Base-by-base conservation (phyloP, 192 early-diverging fungal species). In the Fimicolochytrium jonesii region DNA sequence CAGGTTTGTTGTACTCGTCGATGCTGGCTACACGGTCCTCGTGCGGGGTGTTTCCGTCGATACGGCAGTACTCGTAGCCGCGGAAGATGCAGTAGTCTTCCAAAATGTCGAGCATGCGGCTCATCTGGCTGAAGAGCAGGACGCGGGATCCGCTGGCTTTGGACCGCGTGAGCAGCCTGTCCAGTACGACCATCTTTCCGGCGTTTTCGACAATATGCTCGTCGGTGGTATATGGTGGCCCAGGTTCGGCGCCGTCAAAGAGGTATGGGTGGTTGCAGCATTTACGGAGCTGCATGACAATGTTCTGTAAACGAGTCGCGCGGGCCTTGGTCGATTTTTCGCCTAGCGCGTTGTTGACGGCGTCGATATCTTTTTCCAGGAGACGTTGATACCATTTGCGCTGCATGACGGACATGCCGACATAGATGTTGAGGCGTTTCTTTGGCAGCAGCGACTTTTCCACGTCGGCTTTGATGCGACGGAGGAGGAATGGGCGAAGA, bases 61-160 rank as follows among this genome's bases (percentile, higher is more conserved):
- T 92, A 47, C 96, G 86, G 55, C 94, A 97, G 69, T 98, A 98
- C 23, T 77, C 70, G 85, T 88, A 97, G 4, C 80, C 87, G 34
- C 88, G 87, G 77, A 92, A 95, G 48, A 86, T 78, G 68, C 93
- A 95, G 63, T 97, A 99, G 76, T 99, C 94, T 74, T 97, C 96
- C 28, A 99, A 71, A 64, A 99, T 97, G 69, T 99, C 97, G 41
- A 99, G 77, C 70, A 99, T 86, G 52, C 95, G 87, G 72, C 90
- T 94, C 97, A 99, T 99, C 77, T 99, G 96, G 75, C 89, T 91
- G 71, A 99, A 99, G 2, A 99, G 77, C 48, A 99, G 69, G 0
- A 97, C 92, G 23, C 96, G 90, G 22, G 96, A 99, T 1, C 96
- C 96, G 59, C 90, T 83, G 25, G 84, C 89, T 63, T 90, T 90